Conservation (phyloP, 345 rosid genomes). For the Ricinus communis region DNA sequence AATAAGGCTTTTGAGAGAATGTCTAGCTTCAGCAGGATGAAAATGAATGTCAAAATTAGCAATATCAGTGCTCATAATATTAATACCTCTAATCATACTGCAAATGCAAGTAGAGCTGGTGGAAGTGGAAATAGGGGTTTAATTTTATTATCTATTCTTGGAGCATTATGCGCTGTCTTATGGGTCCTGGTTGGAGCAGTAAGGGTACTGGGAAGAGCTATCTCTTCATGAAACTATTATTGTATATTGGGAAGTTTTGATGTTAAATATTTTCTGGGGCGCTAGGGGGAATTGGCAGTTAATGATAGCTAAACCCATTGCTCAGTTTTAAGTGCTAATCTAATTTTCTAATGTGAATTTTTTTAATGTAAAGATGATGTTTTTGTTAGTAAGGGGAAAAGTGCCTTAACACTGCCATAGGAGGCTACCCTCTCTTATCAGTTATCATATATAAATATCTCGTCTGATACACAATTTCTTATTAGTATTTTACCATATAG, state of each 20-base stretch:
- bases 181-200: slow-evolving; percentile 59
- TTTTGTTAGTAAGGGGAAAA: neutral
- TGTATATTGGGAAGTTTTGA: neutral
- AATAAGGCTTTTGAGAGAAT: slow-evolving; percentile 62
- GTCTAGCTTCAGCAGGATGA: slow-evolving; percentile 64
- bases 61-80: slow-evolving; percentile 8
- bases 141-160: slow-evolving; percentile 52
- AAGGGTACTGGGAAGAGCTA: slow-evolving; percentile 23
- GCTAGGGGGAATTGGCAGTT: neutral
- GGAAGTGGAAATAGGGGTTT: slow-evolving; percentile 40
- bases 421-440: neutral
- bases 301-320: neutral
- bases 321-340: neutral
- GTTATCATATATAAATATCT: too few species aligned
- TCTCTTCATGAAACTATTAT: neutral
- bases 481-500: too few species aligned
- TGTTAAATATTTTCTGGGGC: slow-evolving; percentile 7
- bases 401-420: neutral
- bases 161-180: slow-evolving; percentile 58
- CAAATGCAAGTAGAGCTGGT: slow-evolving; percentile 32
- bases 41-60: slow-evolving; percentile 32
- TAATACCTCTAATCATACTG: slow-evolving; percentile 13
- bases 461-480: too few species aligned
- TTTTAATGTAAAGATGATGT: neutral
- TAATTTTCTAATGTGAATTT: neutral